Evolutionary conservation across 1,284 basidiomycete genomes (phyloP), one percentile per base, ranked within the genome.

Genomic region (Coriolopsis trogii): DNA sequence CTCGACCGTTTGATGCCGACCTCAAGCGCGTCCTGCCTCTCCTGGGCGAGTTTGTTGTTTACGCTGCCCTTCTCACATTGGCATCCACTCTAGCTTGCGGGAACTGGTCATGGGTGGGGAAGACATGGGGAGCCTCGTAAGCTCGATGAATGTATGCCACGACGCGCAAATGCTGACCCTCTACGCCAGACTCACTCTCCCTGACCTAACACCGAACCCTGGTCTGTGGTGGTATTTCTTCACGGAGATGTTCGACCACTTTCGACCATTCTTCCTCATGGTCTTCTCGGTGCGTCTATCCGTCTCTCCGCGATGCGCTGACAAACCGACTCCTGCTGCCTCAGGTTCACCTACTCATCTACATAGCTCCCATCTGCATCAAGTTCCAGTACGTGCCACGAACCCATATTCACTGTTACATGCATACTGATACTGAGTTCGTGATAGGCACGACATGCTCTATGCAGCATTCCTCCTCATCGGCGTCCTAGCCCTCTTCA

Each of bases 151-250:
- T 30, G 23, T 16, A 16, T 6, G 6, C 18, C n/a, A 15, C 39
- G 21, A 6, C 41, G 41, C 10, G 10, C 18, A 3, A 15, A 18
- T 25, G 10, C 41, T 47, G 4, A 41, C 37, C 10, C 16, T 10
- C 4, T 18, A n/a, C 4, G 1, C 9, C 24, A 73, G 71, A 18
- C 48, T 73, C 18, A 56, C 63, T 4, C 81, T 95, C 6, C 87
- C 89, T 3, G 94, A 96, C 67, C 71, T 98, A 48, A 93, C 93
- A 5, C 97, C 97, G 0, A 98, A 96, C 63, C 85, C 93, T 7
- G 96, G 96, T 3, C 74, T 98, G 31, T 95, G 93, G 88, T 99
- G 97, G 97, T 99, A 99, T 73, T 98, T 98, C 73, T 98, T 98
- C 73, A 98, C 95, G 12, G 95, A 99, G 69, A 98, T 98, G 89